Conservation (phyloP, 495 filamentous ascomycete species). For the Margaritispora aquatica region DNA sequence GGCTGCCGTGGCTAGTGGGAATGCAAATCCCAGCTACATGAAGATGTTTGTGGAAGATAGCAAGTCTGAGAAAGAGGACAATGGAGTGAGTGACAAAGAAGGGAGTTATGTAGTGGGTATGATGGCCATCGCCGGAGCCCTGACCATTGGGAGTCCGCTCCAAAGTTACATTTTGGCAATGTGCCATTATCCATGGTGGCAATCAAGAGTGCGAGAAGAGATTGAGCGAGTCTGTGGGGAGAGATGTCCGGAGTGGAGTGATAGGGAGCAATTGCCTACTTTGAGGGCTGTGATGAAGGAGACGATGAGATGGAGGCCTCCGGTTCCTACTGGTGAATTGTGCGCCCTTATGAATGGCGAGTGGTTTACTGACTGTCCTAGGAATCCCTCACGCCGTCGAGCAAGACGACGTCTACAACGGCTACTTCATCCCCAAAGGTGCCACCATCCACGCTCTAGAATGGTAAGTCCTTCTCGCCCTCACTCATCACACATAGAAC, state of each 20-base stretch:
- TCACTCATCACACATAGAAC: too few species aligned
- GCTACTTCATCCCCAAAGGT: constrained; percentile 46
- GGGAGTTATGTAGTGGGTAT: constrained; percentile 36
- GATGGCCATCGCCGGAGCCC: constrained; percentile 38
- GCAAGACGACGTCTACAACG: constrained; percentile 42
- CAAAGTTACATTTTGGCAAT: constrained; percentile 47
- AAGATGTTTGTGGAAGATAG: constrained; percentile 21
- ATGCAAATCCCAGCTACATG: constrained; percentile 21
- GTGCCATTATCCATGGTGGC: constrained; percentile 52
- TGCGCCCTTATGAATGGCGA: constrained; percentile 27
- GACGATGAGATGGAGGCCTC: constrained; percentile 46
- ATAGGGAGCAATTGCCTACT: constrained; percentile 38
- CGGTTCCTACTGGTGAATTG: constrained; percentile 40
- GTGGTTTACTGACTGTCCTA: constrained; percentile 37
- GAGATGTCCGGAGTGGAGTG: constrained; percentile 43
- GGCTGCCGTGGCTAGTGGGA: constrained; percentile 39
- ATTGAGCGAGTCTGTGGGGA: constrained; percentile 49
- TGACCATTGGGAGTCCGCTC: constrained; percentile 35
- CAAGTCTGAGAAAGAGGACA: constrained; percentile 19
- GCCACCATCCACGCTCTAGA: constrained; percentile 53
- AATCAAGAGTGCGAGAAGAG: constrained; percentile 45
- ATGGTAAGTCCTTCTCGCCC: constrained; percentile 34
- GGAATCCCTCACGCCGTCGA: constrained; percentile 38
- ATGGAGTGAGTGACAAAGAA: constrained; percentile 23
- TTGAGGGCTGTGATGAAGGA: constrained; percentile 44